Conservation (phyloP, 2,329 filamentous ascomycete species). For the Alternaria infectoria region DNA sequence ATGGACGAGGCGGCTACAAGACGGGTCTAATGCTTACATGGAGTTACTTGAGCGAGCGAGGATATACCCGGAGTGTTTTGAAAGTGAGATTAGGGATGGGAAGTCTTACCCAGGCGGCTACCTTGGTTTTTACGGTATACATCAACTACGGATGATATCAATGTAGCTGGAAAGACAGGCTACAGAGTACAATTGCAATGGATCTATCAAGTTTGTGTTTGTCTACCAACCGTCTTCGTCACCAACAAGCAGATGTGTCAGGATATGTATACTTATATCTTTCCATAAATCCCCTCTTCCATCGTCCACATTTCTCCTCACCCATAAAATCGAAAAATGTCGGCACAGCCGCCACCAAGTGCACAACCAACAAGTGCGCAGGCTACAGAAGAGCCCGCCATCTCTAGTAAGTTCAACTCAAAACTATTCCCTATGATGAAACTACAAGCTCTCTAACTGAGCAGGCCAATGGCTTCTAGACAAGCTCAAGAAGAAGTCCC, state of each 20-base stretch:
- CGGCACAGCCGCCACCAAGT: background rate
- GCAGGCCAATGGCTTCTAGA: background rate
- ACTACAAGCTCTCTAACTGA: background rate
- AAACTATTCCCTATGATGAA: background rate
- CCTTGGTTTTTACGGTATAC: background rate
- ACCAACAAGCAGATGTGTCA: background rate
- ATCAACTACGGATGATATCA: background rate
- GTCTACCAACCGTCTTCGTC: background rate
- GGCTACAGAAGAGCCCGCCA: background rate
- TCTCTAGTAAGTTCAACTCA: background rate
- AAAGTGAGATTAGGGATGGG: accelerated
- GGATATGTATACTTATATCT: background rate
- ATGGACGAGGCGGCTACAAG: background rate
- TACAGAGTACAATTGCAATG: background rate
- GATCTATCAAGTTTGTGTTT: background rate
- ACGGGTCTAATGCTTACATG: accelerated
- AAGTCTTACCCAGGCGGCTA: background rate
- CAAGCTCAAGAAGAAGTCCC: background rate
- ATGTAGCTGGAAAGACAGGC: accelerated
- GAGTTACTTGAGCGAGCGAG: background rate
- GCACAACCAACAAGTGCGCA: background rate
- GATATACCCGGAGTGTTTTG: background rate
- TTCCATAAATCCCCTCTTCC: background rate
- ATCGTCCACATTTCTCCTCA: background rate
- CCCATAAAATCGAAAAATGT: accelerated